phyloP scores from a whole-genome alignment of 441 rosid genomes.

The Gossypium lobatum region DNA sequence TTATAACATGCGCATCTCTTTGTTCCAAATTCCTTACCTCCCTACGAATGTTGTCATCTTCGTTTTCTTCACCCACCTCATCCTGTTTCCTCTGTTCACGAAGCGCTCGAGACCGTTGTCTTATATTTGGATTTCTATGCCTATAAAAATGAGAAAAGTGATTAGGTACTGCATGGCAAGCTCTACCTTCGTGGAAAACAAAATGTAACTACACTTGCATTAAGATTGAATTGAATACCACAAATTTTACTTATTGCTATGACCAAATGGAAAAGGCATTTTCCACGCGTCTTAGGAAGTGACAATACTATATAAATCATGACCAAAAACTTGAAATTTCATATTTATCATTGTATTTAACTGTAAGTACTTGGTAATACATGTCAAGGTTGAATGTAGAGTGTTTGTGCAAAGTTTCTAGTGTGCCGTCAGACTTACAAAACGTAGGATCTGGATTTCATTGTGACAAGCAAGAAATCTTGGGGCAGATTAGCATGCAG shows the following conservation, averaged over 20 bases:
- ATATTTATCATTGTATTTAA: neutral
- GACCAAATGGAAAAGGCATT: neutral
- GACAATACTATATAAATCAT: neutral
- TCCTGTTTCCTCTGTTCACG: conserved; percentile 31
- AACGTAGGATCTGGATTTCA: neutral
- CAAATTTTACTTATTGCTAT: neutral
- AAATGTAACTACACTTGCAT: neutral
- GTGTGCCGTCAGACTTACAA: neutral
- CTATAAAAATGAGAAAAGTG: conserved; percentile 18
- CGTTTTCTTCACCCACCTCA: conserved; percentile 16
- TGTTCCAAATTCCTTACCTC: conserved; percentile 29
- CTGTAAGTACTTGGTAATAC: neutral
- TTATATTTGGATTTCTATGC: conserved; percentile 33
- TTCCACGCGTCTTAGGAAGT: neutral
- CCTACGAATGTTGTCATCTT: conserved; percentile 13
- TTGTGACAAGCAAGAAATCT: neutral
- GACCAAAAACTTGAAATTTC: neutral
- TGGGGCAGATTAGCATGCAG: neutral
- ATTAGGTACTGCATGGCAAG: neutral
- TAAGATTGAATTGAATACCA: neutral
- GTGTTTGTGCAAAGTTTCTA: neutral
- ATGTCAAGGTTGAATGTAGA: neutral
- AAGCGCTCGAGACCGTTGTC: conserved; percentile 29
- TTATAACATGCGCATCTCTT: neutral
- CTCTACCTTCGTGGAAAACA: neutral